phyloP scores from a whole-genome alignment of 805 yeast species.

The Wickerhamiella nectarea region DNA sequence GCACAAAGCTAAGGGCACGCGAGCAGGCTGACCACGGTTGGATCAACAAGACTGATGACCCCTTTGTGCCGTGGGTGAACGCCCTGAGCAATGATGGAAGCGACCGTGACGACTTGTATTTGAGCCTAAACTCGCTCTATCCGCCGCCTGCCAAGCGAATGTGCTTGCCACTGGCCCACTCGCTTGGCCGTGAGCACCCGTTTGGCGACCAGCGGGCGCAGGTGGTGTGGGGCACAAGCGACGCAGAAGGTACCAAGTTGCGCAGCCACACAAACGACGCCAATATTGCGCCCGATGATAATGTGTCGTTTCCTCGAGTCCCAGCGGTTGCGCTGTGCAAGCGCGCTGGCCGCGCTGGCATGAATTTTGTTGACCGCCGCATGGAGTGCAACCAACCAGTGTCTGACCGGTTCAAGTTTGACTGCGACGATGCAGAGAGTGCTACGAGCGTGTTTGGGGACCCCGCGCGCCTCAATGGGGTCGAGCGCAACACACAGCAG shows the following conservation, averaged over 20 bases:
- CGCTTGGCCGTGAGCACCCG: constrained; percentile 21
- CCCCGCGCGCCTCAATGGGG: constrained; percentile 71
- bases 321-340: constrained; percentile 38
- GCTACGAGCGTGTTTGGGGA: constrained; percentile 51
- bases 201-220: constrained; percentile 18
- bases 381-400: constrained; percentile 27
- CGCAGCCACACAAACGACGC: constrained; percentile 7
- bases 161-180: constrained; percentile 20
- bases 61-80: constrained; percentile 52
- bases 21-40: constrained; percentile 56
- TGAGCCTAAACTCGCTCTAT: constrained; percentile 45
- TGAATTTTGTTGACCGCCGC: constrained; percentile 62
- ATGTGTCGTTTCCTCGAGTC: constrained; percentile 18
- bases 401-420: constrained; percentile 52
- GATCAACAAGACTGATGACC: constrained; percentile 77
- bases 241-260: constrained; percentile 12
- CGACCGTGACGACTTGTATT: constrained; percentile 37
- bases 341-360: constrained; percentile 59
- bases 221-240: constrained; percentile 13
- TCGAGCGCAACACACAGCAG: constrained; percentile 74
- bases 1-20: constrained; percentile 64
- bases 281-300: constrained; percentile 10
- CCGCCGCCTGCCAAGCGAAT: constrained; percentile 32
- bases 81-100: neutral
- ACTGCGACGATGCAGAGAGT: constrained; percentile 37